Evolutionary conservation across 306 rosid species (phyloP).

Genomic region (Delonix regia): DNA sequence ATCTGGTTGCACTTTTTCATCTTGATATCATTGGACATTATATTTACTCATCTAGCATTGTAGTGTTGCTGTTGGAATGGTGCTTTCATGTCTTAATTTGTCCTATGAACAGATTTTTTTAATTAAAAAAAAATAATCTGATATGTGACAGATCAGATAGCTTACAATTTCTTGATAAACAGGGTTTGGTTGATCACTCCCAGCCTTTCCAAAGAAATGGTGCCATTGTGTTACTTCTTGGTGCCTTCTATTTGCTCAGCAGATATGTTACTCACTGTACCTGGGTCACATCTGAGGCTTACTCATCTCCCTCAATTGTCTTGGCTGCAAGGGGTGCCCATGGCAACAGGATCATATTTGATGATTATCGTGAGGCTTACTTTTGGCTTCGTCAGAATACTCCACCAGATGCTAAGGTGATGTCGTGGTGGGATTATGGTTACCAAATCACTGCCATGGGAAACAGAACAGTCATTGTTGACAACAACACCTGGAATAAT

Average conservation of each 20-base stretch:
- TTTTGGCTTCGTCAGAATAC: constrained; percentile 99
- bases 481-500: constrained; percentile 99
- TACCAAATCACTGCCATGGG: constrained; percentile 99
- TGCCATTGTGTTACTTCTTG: constrained; percentile 78
- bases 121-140: neutral
- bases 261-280: constrained; percentile 96
- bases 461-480: constrained; percentile 97
- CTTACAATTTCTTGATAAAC: constrained; percentile 42
- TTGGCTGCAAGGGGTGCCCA: constrained; percentile 98
- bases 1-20: neutral
- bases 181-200: constrained; percentile 86
- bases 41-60: constrained; percentile 20
- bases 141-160: constrained; percentile 17
- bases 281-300: constrained; percentile 99
- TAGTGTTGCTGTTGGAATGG: constrained; percentile 9
- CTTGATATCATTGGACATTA: constrained; percentile 15
- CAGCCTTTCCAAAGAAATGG: constrained; percentile 97
- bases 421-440: constrained; percentile 99
- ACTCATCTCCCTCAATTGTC: constrained; percentile 99
- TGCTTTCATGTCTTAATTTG: constrained; percentile 10
- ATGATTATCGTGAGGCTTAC: constrained; percentile 99
- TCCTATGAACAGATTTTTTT: neutral
- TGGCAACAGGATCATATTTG: constrained; percentile 93
- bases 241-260: constrained; percentile 93
- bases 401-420: constrained; percentile 93